Percentiles rank a stretch among this genome's conserved stretches.
Conservation (phyloP, 139 green algal species). For the Pleodorina starrii region DNA sequence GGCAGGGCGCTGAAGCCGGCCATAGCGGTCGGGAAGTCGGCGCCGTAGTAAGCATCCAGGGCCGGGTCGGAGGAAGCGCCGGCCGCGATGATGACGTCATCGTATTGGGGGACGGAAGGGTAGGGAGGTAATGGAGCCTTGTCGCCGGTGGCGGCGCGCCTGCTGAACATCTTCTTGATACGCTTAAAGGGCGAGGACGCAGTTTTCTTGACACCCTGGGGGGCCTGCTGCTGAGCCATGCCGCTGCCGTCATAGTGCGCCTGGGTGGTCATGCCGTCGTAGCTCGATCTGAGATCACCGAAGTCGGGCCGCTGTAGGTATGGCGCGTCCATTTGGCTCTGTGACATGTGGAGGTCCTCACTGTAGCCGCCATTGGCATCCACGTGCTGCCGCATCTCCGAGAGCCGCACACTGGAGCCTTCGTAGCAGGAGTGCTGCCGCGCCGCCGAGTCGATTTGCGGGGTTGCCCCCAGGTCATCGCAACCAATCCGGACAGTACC, state of each 20-base stretch:
- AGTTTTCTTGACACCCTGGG: not conserved
- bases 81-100: not conserved
- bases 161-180: slow-evolving; percentile 39
- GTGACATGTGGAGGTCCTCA: not conserved
- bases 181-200: not conserved
- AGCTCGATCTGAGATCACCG: not conserved
- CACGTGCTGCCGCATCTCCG: not conserved
- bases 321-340: not conserved
- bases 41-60: slow-evolving; percentile 8
- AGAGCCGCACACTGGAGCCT: not conserved
- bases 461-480: not conserved
- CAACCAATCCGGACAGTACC: not conserved
- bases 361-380: not conserved
- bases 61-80: not conserved
- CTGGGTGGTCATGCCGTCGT: not conserved
- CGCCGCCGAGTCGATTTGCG: not conserved
- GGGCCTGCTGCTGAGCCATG: not conserved
- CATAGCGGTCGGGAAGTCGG: not conserved
- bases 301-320: not conserved
- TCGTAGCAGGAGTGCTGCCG: not conserved
- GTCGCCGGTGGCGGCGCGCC: not conserved
- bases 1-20: not conserved
- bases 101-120: too few species aligned
- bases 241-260: not conserved
- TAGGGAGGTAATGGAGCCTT: too few species aligned